Evolutionary conservation across 345 rosid genomes (phyloP), one percentile per base, ranked within the genome.

Genomic region (Carallia pectinifolia): DNA sequence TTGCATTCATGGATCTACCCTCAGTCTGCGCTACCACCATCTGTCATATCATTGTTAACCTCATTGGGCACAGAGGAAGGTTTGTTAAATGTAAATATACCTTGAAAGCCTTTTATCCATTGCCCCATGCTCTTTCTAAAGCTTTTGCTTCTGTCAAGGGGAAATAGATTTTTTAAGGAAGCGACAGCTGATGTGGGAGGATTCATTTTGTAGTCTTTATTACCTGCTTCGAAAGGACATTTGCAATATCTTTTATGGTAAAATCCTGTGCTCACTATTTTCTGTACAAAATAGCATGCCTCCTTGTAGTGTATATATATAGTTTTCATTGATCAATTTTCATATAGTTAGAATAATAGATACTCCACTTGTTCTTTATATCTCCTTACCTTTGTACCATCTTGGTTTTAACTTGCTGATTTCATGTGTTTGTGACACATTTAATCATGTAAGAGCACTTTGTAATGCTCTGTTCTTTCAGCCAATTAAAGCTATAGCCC

Each of bases 1-100:
- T 77, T 92, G 73, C 88, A 89, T 75, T 95, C 99, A 2, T 95
- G 98, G 99, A 78, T 92, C 69, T 88, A 89, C 77, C 99, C 99
- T 44, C 98, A 92, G 70, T 92, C 96, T 66, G 83, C 84, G 58
- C 72, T 95, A 70, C 98, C 94, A 65, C 78, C 91, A 76, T 86
- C 89, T 74, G 75, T 95, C 55, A 77, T 95, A 65, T 87, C 92
- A 31, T 76, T 84, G 40, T 63, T 92, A 78, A 63, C 78, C 61
- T 82, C 90, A 55, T 76, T 91, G 52, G 84, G 83, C 65, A 68
- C 83, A 29, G 92, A 81, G 60, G 84, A 78, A 86, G 99, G 97
- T 95, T 71, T 79, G 90, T 79, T 62, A 63, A 27, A 50, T 30
- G 58, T 58, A 71, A 66, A 40, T 36, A 62, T 40, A 6, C 10